These are phyloP conservation scores for Grigorovia transvaalensis DNA, from an alignment of 805 yeast species.

Conservation along the genomic window DNA sequence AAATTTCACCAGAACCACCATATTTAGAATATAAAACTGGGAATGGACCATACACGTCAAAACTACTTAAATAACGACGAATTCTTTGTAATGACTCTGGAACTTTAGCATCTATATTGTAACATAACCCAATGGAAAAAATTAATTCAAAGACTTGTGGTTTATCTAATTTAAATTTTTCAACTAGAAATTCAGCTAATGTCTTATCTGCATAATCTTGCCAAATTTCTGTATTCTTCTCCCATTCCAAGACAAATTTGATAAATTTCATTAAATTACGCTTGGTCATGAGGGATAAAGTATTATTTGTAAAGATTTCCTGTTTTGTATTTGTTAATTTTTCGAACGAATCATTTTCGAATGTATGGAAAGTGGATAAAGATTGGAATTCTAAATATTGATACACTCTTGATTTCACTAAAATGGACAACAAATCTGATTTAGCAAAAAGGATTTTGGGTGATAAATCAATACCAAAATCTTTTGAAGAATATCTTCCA, in stretches of 20 bases:
- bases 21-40: constrained; percentile 86
- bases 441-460: constrained; percentile 85
- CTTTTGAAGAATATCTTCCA: constrained; percentile 42
- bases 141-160: constrained; percentile 78
- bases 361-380: constrained; percentile 82
- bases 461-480: constrained; percentile 78
- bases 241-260: constrained; percentile 74
- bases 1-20: constrained; percentile 92
- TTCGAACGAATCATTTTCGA: constrained; percentile 82
- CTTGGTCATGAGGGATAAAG: constrained; percentile 62
- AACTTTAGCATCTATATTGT: constrained; percentile 48
- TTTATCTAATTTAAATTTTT: constrained; percentile 56
- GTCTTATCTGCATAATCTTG: constrained; percentile 45
- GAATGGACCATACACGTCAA: constrained; percentile 88
- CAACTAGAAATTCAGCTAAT: constrained; percentile 47
- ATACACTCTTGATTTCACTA: constrained; percentile 78
- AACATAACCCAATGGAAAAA: constrained; percentile 75
- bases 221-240: constrained; percentile 47
- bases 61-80: constrained; percentile 70
- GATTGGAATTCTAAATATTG: constrained; percentile 89
- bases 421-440: constrained; percentile 71
- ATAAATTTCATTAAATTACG: constrained; percentile 78
- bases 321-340: constrained; percentile 80
- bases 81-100: constrained; percentile 72
- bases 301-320: constrained; percentile 85